Evolutionary conservation across 2,329 filamentous ascomycete species (phyloP), one percentile per base, ranked within the genome.

Genomic region (Colletotrichum ledebouriae): DNA sequence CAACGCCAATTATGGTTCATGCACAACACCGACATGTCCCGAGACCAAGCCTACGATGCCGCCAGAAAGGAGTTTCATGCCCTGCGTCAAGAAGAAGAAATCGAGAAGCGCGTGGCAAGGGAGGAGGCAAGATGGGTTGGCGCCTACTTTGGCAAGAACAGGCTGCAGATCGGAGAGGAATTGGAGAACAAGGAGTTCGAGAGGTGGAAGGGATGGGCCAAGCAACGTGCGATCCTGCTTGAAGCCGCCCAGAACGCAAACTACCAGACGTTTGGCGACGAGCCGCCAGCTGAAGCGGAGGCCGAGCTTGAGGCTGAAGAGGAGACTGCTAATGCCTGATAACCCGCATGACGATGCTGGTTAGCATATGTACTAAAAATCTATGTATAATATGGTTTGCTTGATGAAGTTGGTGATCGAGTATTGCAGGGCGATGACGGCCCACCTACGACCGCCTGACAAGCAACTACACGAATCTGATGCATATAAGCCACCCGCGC

Each of bases 1-100:
- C 95, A 98, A 81, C 90, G 95, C 71, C 95, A 98, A 78, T 78
- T 96, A 67, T 97, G 90, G 87, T 86, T 98, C 69, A 92, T 97
- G 83, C 80, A 92, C 61, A 88, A 88, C 71, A 75, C 84, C 9
- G 82, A 83, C 59, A 85, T 92, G 77, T 86, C 84, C 57, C 87
- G 87, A 76, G 83, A 86, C 46, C 79, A 87, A 72, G 94, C 96
- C 37, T 99, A 99, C 83, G 95, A 98, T 80, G 83, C 85, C 63
- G 94, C 92, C 7, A 92, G 96, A 68, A 91, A 90, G 72, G 95
- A 99, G 78, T 97, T 98, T 81, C 99, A 99, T 82, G 84, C 86
- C 52, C 81, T 95, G 71, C 91, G 96, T 67, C 91, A 97, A 73
- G 85, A 89, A 68, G 90, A 97, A 74, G 94, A 98, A 72, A 87